phyloP scores from a whole-genome alignment of 805 yeast species.

The Cyberlindnera suaveolens region DNA sequence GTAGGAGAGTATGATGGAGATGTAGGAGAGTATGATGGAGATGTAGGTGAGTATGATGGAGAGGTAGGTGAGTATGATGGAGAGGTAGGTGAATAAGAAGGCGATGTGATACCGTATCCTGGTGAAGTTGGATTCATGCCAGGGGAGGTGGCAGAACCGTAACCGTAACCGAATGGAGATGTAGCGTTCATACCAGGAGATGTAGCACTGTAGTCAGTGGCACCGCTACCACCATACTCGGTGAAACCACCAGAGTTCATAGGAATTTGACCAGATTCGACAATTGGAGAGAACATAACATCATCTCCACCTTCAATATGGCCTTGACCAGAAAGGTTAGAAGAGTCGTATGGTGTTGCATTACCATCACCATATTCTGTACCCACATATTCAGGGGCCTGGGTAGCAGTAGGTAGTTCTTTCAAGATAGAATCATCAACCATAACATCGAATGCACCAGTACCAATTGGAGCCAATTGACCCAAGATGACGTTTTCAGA shows the following conservation, averaged over 20 bases:
- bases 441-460: conserved; percentile 95
- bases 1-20: conserved; percentile 79
- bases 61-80: conserved; percentile 68
- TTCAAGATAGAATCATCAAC: conserved; percentile 85
- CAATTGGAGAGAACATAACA: conserved; percentile 88
- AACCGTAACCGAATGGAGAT: conserved; percentile 38
- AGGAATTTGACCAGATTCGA: conserved; percentile 66
- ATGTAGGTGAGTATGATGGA: conserved; percentile 73
- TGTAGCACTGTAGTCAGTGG: conserved; percentile 50
- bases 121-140: conserved; percentile 43
- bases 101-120: conserved; percentile 62
- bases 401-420: conserved; percentile 29
- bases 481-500: conserved; percentile 97
- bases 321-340: conserved; percentile 73
- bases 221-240: conserved; percentile 51
- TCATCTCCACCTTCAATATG: conserved; percentile 60
- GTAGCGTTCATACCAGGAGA: conserved; percentile 44
- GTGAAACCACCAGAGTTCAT: conserved; percentile 77
- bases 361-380: conserved; percentile 55
- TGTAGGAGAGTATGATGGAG: conserved; percentile 58
- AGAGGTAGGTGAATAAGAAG: conserved; percentile 57
- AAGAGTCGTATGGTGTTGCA: conserved; percentile 74
- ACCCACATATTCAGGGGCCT: conserved; percentile 30
- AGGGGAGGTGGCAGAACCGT: conserved; percentile 48
- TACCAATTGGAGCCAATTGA: conserved; percentile 97